These are phyloP conservation scores for Phaseolus coccineus DNA, from an alignment of 331 rosid genomes.

Conservation along the genomic window DNA sequence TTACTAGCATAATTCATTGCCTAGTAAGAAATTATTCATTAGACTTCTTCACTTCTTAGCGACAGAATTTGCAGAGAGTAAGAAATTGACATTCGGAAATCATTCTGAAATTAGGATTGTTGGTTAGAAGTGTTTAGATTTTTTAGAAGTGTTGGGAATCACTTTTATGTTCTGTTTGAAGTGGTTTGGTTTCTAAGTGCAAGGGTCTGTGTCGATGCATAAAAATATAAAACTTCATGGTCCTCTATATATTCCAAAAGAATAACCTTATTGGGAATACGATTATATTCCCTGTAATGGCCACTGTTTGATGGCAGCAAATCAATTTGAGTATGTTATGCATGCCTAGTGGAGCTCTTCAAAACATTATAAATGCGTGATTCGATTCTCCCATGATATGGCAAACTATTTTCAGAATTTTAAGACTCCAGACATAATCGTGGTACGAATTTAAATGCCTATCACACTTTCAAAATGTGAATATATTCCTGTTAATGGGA, in stretches of 20 bases:
- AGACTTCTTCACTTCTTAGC: neutral
- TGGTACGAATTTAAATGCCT: constrained; percentile 29
- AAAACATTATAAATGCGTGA: constrained; percentile 35
- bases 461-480: constrained; percentile 38
- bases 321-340: constrained; percentile 29
- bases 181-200: constrained; percentile 15
- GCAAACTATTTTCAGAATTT: constrained; percentile 23
- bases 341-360: constrained; percentile 32
- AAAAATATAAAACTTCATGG: constrained; percentile 27
- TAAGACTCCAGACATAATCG: constrained; percentile 11
- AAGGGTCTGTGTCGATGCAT: neutral
- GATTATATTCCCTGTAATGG: constrained; percentile 46
- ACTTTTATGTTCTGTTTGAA: neutral
- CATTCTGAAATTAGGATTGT: constrained; percentile 17
- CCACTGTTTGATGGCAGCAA: constrained; percentile 41
- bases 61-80: neutral
- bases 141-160: constrained; percentile 27
- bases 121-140: neutral
- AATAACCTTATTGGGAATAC: constrained; percentile 37
- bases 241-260: constrained; percentile 41
- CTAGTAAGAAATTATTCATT: neutral
- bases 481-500: constrained; percentile 50
- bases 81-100: neutral
- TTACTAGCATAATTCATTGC: no score
- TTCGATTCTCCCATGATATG: constrained; percentile 42